These are phyloP conservation scores for Hawksworthiomyces lignivorus DNA, from an alignment of 2,329 filamentous ascomycete species.

Conservation along the genomic window DNA sequence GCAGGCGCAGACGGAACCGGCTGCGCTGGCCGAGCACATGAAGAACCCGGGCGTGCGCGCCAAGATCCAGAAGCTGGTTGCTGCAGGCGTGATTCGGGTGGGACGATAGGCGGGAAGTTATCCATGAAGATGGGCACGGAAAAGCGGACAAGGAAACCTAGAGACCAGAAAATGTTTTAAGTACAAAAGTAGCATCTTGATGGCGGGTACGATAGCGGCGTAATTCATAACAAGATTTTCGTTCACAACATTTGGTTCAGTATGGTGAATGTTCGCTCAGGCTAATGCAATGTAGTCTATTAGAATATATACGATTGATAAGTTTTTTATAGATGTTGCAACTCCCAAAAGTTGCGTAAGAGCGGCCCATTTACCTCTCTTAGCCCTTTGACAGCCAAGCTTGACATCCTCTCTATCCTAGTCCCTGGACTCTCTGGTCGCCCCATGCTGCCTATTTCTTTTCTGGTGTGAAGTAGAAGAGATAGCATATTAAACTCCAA, in stretches of 20 bases:
- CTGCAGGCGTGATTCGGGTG: slow-evolving; percentile 82
- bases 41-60: slow-evolving; percentile 75
- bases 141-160: no score
- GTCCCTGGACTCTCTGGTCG: no score
- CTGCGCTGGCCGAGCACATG: slow-evolving; percentile 94
- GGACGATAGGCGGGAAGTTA: slow-evolving; percentile 8
- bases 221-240: no score
- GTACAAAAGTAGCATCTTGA: background rate
- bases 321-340: no score
- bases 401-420: no score
- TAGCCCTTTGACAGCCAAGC: no score
- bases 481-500: no score
- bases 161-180: no score
- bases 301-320: background rate
- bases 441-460: no score
- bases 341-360: no score
- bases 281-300: background rate
- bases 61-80: slow-evolving; percentile 92
- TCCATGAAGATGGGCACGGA: background rate
- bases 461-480: background rate
- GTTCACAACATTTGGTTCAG: background rate
- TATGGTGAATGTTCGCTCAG: no score
- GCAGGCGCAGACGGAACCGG: slow-evolving; percentile 89
- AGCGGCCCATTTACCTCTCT: no score
- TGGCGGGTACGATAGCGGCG: background rate